Evolutionary conservation across 345 rosid genomes (phyloP).

Genomic region (Clausena lansium): DNA sequence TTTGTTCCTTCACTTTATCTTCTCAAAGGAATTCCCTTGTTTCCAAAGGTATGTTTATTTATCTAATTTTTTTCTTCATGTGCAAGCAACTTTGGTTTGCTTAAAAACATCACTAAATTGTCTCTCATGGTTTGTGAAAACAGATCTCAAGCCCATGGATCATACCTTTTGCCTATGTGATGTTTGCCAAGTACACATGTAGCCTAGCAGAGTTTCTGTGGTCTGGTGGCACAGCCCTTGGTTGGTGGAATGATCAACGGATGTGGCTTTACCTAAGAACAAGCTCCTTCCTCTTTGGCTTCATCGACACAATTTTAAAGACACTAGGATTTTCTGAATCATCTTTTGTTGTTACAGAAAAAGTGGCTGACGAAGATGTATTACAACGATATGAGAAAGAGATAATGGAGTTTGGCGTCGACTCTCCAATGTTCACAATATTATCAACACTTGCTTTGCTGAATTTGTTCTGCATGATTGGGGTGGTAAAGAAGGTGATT

Average conservation of each 20-base stretch:
- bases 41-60: slow-evolving; percentile 31
- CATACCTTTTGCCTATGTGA: slow-evolving; percentile 34
- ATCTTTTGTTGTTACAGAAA: slow-evolving; percentile 26
- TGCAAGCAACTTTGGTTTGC: background rate
- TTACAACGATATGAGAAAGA: slow-evolving; percentile 28
- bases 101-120: background rate
- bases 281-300: slow-evolving; percentile 26
- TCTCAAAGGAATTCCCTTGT: slow-evolving; percentile 36
- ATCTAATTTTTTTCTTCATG: background rate
- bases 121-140: background rate
- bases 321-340: slow-evolving; percentile 24
- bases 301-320: slow-evolving; percentile 19
- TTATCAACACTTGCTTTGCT: slow-evolving; percentile 33
- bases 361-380: slow-evolving; percentile 26
- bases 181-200: slow-evolving; percentile 20
- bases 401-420: slow-evolving; percentile 33
- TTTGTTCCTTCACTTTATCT: slow-evolving; percentile 31
- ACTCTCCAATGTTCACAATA: slow-evolving; percentile 26
- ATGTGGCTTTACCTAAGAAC: slow-evolving; percentile 35
- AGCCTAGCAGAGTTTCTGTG: slow-evolving; percentile 25
- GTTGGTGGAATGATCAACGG: slow-evolving; percentile 49
- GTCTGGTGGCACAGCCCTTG: slow-evolving; percentile 24
- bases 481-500: background rate
- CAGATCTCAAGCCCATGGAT: slow-evolving; percentile 31
- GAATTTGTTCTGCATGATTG: slow-evolving; percentile 10